Percentiles rank a stretch among this genome's conserved stretches.
These are phyloP conservation scores for Colletotrichum siamense DNA, from an alignment of 2,329 filamentous ascomycete species.

Conservation along the genomic window DNA sequence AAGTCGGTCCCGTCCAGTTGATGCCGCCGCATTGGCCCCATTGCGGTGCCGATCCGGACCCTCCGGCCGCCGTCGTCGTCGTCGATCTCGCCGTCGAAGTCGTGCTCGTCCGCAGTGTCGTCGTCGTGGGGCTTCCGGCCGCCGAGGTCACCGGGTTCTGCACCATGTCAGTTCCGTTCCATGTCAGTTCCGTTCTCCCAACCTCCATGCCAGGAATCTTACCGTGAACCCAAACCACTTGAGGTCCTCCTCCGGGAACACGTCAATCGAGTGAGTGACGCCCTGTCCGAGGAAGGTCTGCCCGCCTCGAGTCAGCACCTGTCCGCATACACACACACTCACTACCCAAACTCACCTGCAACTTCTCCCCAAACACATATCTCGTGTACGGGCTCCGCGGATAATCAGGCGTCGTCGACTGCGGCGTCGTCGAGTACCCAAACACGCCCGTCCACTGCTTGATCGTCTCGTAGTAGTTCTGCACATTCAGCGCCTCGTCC, in stretches of 20 bases:
- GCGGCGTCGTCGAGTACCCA: constrained; percentile 39
- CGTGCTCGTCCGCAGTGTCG: constrained; percentile 1
- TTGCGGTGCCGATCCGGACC: constrained; percentile 3
- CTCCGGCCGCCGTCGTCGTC: constrained; percentile 4
- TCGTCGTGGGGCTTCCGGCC: not conserved
- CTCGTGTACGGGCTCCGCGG: constrained; percentile 44
- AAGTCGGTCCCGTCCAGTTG: not conserved
- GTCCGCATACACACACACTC: not conserved
- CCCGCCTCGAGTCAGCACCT: not conserved
- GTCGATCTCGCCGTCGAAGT: not conserved
- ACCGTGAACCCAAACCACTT: constrained; percentile 22
- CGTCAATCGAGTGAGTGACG: constrained; percentile 18
- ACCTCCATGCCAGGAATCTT: not conserved
- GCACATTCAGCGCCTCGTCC: constrained; percentile 54
- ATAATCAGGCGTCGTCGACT: constrained; percentile 32
- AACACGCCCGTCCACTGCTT: constrained; percentile 62
- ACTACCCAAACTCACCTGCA: constrained; percentile 22
- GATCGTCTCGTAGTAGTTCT: constrained; percentile 63
- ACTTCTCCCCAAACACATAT: constrained; percentile 41
- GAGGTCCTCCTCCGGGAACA: constrained; percentile 20
- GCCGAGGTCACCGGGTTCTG: constrained; percentile 15
- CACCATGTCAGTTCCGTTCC: not conserved
- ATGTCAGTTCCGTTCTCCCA: not conserved
- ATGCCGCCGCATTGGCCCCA: constrained; percentile 20
- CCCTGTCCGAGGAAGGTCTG: constrained; percentile 18